These are phyloP conservation scores for Gomphus bonarii DNA, from an alignment of 1,284 basidiomycete species.

Conservation along the genomic window DNA sequence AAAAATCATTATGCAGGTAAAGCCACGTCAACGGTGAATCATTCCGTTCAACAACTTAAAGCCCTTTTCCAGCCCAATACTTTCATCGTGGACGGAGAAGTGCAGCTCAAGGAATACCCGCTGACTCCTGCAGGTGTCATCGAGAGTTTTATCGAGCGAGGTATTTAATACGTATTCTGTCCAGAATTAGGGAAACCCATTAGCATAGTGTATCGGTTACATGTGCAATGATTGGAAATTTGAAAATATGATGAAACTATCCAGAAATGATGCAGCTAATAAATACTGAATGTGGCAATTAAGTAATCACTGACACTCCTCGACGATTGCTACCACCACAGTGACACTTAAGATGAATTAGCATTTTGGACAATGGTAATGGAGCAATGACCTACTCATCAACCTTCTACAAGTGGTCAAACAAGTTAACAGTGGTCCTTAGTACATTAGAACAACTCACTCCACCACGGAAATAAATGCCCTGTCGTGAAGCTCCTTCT, in stretches of 20 bases:
- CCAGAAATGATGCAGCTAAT: conserved; percentile 6
- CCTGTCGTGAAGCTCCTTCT: conserved; percentile 54
- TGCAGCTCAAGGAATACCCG: conserved; percentile 69
- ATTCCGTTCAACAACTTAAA: not conserved
- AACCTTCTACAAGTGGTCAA: conserved; percentile 34
- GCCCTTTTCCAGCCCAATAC: conserved; percentile 54
- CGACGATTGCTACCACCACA: conserved; percentile 47
- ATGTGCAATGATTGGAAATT: not conserved
- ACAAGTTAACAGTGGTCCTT: conserved; percentile 9
- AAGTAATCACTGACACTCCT: conserved; percentile 34
- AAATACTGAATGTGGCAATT: not conserved
- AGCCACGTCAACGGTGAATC: not conserved
- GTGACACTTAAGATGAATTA: conserved; percentile 36
- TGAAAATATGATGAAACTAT: conserved; percentile 11
- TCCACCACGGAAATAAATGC: conserved; percentile 57
- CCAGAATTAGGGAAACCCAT: not conserved
- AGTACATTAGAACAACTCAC: conserved; percentile 31
- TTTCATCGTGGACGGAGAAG: conserved; percentile 50
- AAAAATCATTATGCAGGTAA: conserved; percentile 59
- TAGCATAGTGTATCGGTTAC: conserved; percentile 4
- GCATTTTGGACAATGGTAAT: conserved; percentile 18
- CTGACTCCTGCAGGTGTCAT: conserved; percentile 61
- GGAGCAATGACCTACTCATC: conserved; percentile 43
- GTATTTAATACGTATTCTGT: not conserved
- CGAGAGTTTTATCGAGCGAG: conserved; percentile 70